Evolutionary conservation across 1,284 basidiomycete species (phyloP).

Genomic region (Takashimella koratensis): DNA sequence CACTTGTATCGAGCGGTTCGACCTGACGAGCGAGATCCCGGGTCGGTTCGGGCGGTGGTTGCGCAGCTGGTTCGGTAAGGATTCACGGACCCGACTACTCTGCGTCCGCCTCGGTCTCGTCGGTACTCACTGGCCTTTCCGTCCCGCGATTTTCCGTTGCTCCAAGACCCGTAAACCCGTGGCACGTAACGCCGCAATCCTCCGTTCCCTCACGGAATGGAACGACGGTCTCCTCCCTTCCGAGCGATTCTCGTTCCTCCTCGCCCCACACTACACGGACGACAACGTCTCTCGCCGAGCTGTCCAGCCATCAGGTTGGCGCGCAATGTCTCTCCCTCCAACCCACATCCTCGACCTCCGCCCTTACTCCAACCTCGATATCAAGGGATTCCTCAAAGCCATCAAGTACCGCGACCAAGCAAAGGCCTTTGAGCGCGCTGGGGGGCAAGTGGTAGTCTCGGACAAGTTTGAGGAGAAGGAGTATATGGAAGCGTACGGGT

Average conservation of each 20-base stretch:
- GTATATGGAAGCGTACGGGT: constrained; percentile 1
- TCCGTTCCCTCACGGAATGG: constrained; percentile 7
- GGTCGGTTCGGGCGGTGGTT: constrained; percentile 2
- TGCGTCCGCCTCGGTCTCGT: constrained; percentile 9
- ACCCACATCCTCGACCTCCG: constrained; percentile 10
- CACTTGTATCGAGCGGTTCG: constrained; percentile 3
- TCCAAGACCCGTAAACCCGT: constrained; percentile 4
- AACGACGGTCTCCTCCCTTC: constrained; percentile 1
- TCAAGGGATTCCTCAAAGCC: constrained; percentile 9
- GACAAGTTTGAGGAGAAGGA: constrained; percentile 1
- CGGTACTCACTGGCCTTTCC: constrained; percentile 10
- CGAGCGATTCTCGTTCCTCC: constrained; percentile 4
- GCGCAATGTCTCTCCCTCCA: constrained; percentile 4
- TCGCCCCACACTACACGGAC: constrained; percentile 6
- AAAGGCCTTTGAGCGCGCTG: constrained; percentile 3
- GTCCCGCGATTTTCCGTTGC: constrained; percentile 5
- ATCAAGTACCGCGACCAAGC: constrained; percentile 11
- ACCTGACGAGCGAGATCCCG: constrained; percentile 1
- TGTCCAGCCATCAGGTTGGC: constrained; percentile 6
- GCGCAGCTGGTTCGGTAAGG: constrained; percentile 1
- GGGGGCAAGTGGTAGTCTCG: constrained; percentile 3
- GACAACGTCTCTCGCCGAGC: constrained; percentile 6
- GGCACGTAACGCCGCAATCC: constrained; percentile 7
- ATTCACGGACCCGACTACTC: constrained; percentile 3
- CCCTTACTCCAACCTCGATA: constrained; percentile 1